These are phyloP conservation scores for Chaetomium globosum DNA, from an alignment of 2,329 filamentous ascomycete species.

Conservation along the genomic window DNA sequence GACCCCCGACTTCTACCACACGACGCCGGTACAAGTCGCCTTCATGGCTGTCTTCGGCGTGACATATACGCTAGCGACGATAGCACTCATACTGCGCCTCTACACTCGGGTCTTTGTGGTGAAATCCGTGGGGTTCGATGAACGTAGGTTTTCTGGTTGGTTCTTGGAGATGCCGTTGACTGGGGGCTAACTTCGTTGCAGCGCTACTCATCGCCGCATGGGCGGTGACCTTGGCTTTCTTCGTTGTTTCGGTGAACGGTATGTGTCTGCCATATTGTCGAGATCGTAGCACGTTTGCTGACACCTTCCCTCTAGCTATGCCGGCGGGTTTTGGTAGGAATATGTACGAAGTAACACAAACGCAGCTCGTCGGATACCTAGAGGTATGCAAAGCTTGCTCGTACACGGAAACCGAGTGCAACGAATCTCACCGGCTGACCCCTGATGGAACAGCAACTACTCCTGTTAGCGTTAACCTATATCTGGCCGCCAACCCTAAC, in stretches of 20 bases:
- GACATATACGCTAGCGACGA: constrained; percentile 10
- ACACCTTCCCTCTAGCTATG: constrained; percentile 2
- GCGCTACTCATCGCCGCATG: constrained; percentile 4
- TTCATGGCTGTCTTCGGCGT: constrained; percentile 15
- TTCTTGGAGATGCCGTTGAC: neutral
- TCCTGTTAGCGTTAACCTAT: constrained; percentile 12
- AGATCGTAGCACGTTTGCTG: neutral
- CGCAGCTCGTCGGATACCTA: constrained; percentile 11
- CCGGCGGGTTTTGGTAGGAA: constrained; percentile 11
- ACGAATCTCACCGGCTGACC: neutral
- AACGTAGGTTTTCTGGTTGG: neutral
- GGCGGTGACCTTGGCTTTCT: constrained; percentile 17
- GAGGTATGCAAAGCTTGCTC: constrained; percentile 1
- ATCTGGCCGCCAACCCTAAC: constrained; percentile 18
- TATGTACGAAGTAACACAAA: constrained; percentile 14
- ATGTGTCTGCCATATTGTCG: neutral
- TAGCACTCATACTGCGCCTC: constrained; percentile 11
- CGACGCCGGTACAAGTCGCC: constrained; percentile 7
- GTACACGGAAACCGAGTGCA: too few relatives aligned
- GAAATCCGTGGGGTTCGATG: constrained; percentile 12
- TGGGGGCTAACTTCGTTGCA: neutral
- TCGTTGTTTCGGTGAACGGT: constrained; percentile 9
- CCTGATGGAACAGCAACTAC: neutral
- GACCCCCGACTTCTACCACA: constrained; percentile 15
- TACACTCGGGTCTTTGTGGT: constrained; percentile 11